Base-by-base conservation (phyloP, 2,329 filamentous ascomycete genomes). In the Colletotrichum abscissum region DNA sequence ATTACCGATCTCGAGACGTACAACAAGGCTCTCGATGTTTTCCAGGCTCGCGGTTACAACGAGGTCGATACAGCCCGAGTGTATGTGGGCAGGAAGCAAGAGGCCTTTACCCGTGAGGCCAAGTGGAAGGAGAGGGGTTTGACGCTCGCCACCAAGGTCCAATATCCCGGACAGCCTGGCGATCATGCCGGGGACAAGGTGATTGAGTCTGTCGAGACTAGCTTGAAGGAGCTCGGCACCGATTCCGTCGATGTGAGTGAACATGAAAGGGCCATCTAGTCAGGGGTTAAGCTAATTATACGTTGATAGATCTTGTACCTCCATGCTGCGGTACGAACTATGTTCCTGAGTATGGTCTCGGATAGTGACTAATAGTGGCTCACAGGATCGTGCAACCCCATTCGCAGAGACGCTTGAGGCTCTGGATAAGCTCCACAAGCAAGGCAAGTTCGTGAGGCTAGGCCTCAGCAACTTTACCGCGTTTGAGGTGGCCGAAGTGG, bases 401-500 rank as follows among this genome's bases (percentile, higher is more conserved):
- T 97, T 97, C 78, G 90, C 91, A 8, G 93, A 97, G 82, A 97
- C 95, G 0, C 87, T 98, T 22, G 89, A 91, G 77, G 93, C 92
- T 5, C 87, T 95, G 72, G 90, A 98, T 81, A 91, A 95, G 82
- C 84, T 98, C 64, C 94, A 97, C 86, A 94, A 95, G 82, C 90
- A 93, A 69, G 94, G 95, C 73, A 97, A 96, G 81, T 97, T 98
- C 79, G 91, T 94, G 24, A 89, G 90, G 64, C 85, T 98, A 14
- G 95, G 94, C 2, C 84, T 98, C 72, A 93, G 91, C 77, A 98
- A 98, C 84, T 98, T 92, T 81, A 94, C 95, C 0, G 92, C 95
- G 0, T 97, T 93, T 80, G 95, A 98, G 81, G 93, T 98, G 11
- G 95, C 95, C 0, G 95, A 98, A 83, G 90, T 97, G 11, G 92